Conservation (phyloP, 1,139 yeast species). For the Pichia sp. region DNA sequence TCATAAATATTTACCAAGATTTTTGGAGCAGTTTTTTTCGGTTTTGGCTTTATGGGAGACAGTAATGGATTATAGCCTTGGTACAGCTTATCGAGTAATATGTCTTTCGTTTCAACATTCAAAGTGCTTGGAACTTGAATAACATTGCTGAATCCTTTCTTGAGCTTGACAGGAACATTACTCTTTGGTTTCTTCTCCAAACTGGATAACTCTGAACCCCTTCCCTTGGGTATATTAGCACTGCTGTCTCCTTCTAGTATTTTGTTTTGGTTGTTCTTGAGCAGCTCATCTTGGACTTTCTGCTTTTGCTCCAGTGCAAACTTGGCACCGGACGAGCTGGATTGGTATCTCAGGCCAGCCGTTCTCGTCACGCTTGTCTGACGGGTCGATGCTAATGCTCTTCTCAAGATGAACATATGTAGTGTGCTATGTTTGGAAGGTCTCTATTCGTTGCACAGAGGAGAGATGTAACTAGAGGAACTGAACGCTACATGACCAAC, state of each 20-base stretch:
- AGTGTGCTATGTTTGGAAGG: too few species aligned
- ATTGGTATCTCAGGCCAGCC: conserved; percentile 1
- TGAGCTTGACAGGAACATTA: conserved; percentile 7
- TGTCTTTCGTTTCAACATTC: conserved; percentile 26
- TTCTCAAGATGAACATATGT: neutral
- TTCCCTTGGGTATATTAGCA: neutral
- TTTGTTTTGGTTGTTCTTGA: neutral
- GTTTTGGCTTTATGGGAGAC: conserved; percentile 26
- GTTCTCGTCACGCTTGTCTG: neutral
- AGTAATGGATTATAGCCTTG: conserved; percentile 30
- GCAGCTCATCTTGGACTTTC: conserved; percentile 2
- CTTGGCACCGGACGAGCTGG: conserved; percentile 7
- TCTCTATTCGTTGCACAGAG: too few species aligned
- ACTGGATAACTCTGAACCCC: neutral
- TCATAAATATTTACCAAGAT: conserved; percentile 14
- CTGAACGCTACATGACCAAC: too few species aligned
- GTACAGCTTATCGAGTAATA: conserved; percentile 27
- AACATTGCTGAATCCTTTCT: conserved; percentile 27
- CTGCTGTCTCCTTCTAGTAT: neutral
- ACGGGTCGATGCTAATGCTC: neutral
- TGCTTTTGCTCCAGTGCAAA: neutral
- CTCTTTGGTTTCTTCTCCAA: neutral
- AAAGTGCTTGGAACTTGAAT: conserved; percentile 28
- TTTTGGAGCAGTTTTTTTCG: conserved; percentile 11
- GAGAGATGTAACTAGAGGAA: too few species aligned